phyloP scores from a whole-genome alignment of 1,284 basidiomycete genomes.

The Cryptococcus hybrid region DNA sequence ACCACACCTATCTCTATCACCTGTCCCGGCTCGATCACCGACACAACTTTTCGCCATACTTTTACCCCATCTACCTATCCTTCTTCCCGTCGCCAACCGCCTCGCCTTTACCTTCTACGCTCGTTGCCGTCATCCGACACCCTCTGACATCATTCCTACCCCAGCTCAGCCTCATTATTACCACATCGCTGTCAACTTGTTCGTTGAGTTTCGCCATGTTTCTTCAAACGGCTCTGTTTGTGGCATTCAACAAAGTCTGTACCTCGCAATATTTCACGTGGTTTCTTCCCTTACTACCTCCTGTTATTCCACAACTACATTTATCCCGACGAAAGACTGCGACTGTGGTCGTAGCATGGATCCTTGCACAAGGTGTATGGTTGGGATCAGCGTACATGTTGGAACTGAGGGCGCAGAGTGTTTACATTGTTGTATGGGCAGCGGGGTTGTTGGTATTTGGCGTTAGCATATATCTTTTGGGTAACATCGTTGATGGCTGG shows the following conservation, averaged over 20 bases:
- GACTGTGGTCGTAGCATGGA: constrained; percentile 64
- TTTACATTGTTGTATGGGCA: constrained; percentile 72
- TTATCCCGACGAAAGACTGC: constrained; percentile 56
- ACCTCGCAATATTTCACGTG: constrained; percentile 98
- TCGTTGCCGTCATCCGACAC: constrained; percentile 27
- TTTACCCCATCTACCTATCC: constrained; percentile 84
- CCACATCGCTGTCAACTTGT: constrained; percentile 28
- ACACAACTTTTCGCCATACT: constrained; percentile 98
- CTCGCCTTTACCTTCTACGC: constrained; percentile 46
- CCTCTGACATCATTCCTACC: constrained; percentile 52
- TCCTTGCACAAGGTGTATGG: constrained; percentile 72
- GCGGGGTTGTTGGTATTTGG: constrained; percentile 70
- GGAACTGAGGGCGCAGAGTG: constrained; percentile 76
- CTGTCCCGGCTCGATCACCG: constrained; percentile 86
- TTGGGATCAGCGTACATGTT: constrained; percentile 78
- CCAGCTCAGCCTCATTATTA: constrained; percentile 44
- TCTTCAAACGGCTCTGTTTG: constrained; percentile 85
- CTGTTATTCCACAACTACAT: constrained; percentile 66
- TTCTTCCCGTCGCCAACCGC: constrained; percentile 22
- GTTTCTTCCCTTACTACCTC: constrained; percentile 89
- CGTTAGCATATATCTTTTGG: constrained; percentile 74
- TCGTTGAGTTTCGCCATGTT: constrained; percentile 72
- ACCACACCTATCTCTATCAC: constrained; percentile 93
- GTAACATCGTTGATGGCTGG: constrained; percentile 56
- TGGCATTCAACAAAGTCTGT: constrained; percentile 97